Conservation (phyloP, 345 rosid species). For the Melaleuca quinquenervia region DNA sequence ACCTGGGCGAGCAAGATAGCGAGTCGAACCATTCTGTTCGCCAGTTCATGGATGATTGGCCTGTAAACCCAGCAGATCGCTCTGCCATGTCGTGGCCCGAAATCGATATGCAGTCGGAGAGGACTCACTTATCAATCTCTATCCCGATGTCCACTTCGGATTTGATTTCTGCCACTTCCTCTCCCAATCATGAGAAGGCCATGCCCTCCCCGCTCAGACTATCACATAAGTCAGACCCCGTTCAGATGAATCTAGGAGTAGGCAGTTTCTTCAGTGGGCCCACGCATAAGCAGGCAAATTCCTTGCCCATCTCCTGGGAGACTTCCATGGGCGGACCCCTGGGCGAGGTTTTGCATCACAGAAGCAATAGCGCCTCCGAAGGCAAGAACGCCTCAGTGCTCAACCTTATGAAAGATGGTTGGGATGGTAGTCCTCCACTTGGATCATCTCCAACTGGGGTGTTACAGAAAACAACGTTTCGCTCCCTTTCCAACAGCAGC, state of each 20-base stretch:
- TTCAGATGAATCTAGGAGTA: conserved; percentile 46
- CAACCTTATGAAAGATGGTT: conserved; percentile 37
- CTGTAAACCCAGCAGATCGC: conserved; percentile 27
- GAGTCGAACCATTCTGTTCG: conserved; percentile 32
- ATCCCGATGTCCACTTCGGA: conserved; percentile 37
- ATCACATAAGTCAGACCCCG: conserved; percentile 27
- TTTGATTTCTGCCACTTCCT: conserved; percentile 37
- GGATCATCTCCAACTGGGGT: conserved; percentile 76
- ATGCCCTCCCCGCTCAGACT: conserved; percentile 35
- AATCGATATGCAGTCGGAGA: conserved; percentile 4
- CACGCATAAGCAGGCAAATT: conserved; percentile 32
- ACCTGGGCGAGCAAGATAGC: conserved; percentile 18
- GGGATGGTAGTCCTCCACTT: conserved; percentile 40
- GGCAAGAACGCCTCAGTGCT: conserved; percentile 33
- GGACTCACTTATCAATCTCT: conserved; percentile 60
- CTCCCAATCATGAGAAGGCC: conserved; percentile 31
- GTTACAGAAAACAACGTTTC: conserved; percentile 57
- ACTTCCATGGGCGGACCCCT: conserved; percentile 65
- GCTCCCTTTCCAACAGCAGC: conserved; percentile 72
- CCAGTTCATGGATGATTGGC: conserved; percentile 61
- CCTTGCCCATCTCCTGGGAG: conserved; percentile 55
- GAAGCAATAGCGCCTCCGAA: conserved; percentile 16
- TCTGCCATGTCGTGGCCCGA: conserved; percentile 34
- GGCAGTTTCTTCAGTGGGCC: conserved; percentile 20
- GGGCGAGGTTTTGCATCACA: conserved; percentile 51